Conservation (phyloP, 2,329 filamentous ascomycete species). For the Microsporum audouinii region DNA sequence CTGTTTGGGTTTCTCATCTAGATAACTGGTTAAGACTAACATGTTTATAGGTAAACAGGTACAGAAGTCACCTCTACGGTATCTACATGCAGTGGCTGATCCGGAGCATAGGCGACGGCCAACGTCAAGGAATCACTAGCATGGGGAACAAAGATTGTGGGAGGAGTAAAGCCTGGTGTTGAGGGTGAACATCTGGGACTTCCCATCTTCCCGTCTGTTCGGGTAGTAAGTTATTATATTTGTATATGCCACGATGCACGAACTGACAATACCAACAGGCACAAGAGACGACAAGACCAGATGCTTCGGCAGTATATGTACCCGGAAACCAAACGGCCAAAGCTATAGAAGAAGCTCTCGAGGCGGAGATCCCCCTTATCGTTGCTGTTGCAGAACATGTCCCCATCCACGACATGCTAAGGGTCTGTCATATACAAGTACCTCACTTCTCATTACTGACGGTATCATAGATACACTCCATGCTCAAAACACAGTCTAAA, state of each 20-base stretch:
- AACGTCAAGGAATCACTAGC: conserved; percentile 65
- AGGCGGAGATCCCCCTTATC: conserved; percentile 64
- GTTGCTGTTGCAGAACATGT: conserved; percentile 73
- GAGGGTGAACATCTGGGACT: conserved; percentile 61
- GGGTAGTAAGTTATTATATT: conserved; percentile 34
- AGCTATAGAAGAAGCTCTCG: conserved; percentile 70
- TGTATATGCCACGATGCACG: background rate
- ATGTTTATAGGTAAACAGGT: conserved; percentile 12
- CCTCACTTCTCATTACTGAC: background rate
- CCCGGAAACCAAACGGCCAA: conserved; percentile 60
- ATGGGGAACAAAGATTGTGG: conserved; percentile 71
- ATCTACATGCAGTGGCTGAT: background rate
- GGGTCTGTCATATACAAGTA: conserved; percentile 34
- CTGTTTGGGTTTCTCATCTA: background rate
- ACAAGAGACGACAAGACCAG: conserved; percentile 57
- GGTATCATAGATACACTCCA: conserved; percentile 48
- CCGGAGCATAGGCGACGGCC: conserved; percentile 47
- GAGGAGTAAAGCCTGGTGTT: conserved; percentile 61
- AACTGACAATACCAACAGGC: conserved; percentile 37
- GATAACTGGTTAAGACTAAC: background rate
- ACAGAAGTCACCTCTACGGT: background rate
- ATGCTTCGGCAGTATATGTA: conserved; percentile 70
- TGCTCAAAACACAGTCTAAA: conserved; percentile 58
- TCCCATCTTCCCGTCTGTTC: conserved; percentile 58
- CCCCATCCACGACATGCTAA: conserved; percentile 64